phyloP scores from a whole-genome alignment of 495 filamentous ascomycete species.

The Alectoria sarmentosa region DNA sequence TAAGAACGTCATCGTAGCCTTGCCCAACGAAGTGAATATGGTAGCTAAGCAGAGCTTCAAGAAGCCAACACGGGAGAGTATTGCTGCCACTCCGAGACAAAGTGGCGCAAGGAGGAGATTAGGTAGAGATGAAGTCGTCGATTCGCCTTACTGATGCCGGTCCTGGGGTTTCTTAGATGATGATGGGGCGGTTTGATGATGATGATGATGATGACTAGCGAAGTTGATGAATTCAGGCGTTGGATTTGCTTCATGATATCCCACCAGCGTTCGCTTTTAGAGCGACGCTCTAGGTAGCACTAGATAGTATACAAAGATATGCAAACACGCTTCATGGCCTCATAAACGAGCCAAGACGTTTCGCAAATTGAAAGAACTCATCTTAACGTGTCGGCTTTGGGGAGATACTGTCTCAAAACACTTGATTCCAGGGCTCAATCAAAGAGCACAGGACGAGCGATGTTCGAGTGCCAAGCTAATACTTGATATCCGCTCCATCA shows the following conservation, averaged over 20 bases:
- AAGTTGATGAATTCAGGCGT: slow-evolving; percentile 6
- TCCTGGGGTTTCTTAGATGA: not conserved
- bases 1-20: slow-evolving; percentile 94
- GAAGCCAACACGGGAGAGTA: slow-evolving; percentile 88
- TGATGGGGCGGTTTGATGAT: not conserved
- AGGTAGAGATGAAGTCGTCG: slow-evolving; percentile 70
- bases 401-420: not conserved
- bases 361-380: not conserved
- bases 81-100: slow-evolving; percentile 52
- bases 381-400: not conserved
- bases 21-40: slow-evolving; percentile 98
- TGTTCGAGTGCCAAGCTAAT: not conserved
- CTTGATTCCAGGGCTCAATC: not conserved
- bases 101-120: slow-evolving; percentile 47
- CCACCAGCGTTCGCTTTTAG: slow-evolving; percentile 9
- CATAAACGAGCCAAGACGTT: not conserved
- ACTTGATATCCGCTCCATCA: not conserved
- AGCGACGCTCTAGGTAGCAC: slow-evolving; percentile 3
- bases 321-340: not conserved
- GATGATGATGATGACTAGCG: not conserved
- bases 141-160: slow-evolving; percentile 63
- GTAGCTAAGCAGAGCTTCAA: slow-evolving; percentile 76
- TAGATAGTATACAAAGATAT: not conserved
- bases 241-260: slow-evolving; percentile 9
- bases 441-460: not conserved